Base-by-base conservation (phyloP, 768 basidiomycete species). In the Asterophora lycoperdoides region DNA sequence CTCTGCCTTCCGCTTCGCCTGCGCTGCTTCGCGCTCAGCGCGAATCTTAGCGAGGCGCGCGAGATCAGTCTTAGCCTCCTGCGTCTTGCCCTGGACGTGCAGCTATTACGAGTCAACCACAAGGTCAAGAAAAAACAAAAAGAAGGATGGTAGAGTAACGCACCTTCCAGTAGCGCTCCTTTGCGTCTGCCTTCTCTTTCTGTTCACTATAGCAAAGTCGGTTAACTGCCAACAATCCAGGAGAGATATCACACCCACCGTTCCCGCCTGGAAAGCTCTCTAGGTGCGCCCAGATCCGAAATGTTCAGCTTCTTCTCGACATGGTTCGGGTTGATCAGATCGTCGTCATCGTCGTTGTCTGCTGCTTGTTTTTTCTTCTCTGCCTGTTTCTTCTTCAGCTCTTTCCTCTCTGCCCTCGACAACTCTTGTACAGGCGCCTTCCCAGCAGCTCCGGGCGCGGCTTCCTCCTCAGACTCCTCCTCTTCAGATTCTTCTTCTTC, bases 141-240 rank as follows among this genome's bases (percentile, higher is more conserved):
- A n/a, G 18, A 17, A 29, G 15, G 39, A 6, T 4, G 1, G 23
- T 23, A 23, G 23, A 23, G 23, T 23, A 10, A 38, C 41, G 1
- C 11, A 89, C 86, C 79, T 94, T 91, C 84, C 84, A 84, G 65
- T 95, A 95, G 19, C 78, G 73, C 20, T 92, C 90, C 62, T 89
- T 81, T 1, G 92, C 89, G 1, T 93, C 92, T 59, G 87, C 78
- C 72, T 93, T 93, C 68, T 94, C 92, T 63, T 93, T 93, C 61
- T 83, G 84, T 62, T 96, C 94, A 55, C 93, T 93, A 53, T 8
- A 32, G 38, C n/a, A 11, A 26, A 20, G 41, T 29, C 32, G 32
- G 10, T 44, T 55, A 20, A 49, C 36, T 40, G 6, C 13, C 44
- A 29, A 28, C 17, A 32, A 4, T 5, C 26, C 2, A 44, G 28